Evolutionary conservation across 1,139 yeast genomes (phyloP).

Genomic region (Lodderomyces metapsilosis): DNA sequence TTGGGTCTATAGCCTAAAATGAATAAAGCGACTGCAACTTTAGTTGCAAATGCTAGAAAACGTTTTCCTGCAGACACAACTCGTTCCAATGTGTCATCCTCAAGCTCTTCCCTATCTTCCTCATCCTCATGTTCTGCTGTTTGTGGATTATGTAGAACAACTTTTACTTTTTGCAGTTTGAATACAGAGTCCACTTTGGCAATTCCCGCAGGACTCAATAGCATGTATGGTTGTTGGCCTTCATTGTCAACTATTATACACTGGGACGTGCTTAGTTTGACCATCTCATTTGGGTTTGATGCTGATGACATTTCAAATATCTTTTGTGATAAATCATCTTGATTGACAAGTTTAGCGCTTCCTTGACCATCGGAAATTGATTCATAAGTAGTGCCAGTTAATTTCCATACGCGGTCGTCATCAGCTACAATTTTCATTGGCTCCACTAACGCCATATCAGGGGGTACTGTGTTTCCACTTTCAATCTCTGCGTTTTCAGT

Average conservation of each 20-base stretch:
- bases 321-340: constrained; percentile 25
- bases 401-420: constrained; percentile 25
- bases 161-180: constrained; percentile 23
- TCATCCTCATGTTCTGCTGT: background rate
- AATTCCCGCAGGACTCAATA: constrained; percentile 36
- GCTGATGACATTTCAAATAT: constrained; percentile 14
- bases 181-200: constrained; percentile 25
- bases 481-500: background rate
- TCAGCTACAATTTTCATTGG: constrained; percentile 25
- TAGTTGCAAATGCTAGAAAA: constrained; percentile 9
- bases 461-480: background rate
- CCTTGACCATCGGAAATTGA: constrained; percentile 14
- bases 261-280: constrained; percentile 36
- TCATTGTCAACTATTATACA: constrained; percentile 43
- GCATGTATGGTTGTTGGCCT: constrained; percentile 35
- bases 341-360: constrained; percentile 21
- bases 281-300: constrained; percentile 13
- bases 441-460: constrained; percentile 13
- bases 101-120: background rate
- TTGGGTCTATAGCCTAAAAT: constrained; percentile 12
- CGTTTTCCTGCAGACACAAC: constrained; percentile 11
- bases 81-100: constrained; percentile 11
- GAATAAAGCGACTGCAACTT: constrained; percentile 9
- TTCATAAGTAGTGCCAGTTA: constrained; percentile 29
- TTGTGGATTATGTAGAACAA: constrained; percentile 8